Evolutionary conservation across 106 monocot species (phyloP).

Genomic region (Dendrobium chrysotoxum): DNA sequence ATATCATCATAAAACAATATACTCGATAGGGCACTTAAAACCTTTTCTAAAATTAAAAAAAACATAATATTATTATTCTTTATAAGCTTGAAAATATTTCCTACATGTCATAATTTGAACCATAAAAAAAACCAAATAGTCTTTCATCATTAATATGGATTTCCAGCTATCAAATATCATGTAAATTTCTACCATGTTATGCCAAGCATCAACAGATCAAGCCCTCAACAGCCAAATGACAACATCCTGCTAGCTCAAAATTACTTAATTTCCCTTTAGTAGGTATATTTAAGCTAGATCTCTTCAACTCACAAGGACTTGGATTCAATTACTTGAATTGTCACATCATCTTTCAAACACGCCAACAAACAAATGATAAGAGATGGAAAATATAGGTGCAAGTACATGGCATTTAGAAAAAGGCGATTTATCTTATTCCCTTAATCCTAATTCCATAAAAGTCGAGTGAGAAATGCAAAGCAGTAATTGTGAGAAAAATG

Average conservation of each 20-base stretch:
- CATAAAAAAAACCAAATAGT: too few species aligned
- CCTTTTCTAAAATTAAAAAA: too few species aligned
- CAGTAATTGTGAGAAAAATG: background rate
- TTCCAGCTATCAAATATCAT: too few species aligned
- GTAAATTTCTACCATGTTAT: background rate
- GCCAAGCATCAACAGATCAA: background rate
- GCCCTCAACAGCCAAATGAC: background rate
- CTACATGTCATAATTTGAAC: background rate
- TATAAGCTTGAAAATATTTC: background rate
- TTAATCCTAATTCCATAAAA: background rate
- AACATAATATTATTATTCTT: too few species aligned
- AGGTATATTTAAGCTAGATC: background rate
- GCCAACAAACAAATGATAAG: too few species aligned
- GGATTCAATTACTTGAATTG: background rate
- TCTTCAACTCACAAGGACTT: background rate
- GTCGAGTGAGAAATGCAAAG: background rate
- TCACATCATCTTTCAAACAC: background rate
- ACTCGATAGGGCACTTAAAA: too few species aligned
- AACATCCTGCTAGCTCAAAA: background rate
- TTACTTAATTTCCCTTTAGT: background rate
- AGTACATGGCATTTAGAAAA: background rate
- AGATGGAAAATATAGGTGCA: background rate
- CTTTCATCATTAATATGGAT: too few species aligned
- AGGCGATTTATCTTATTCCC: background rate
- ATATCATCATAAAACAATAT: too few species aligned